Evolutionary conservation across 495 filamentous ascomycete genomes (phyloP), one percentile per base, ranked within the genome.

Genomic region (Lineolata rhizophorae): DNA sequence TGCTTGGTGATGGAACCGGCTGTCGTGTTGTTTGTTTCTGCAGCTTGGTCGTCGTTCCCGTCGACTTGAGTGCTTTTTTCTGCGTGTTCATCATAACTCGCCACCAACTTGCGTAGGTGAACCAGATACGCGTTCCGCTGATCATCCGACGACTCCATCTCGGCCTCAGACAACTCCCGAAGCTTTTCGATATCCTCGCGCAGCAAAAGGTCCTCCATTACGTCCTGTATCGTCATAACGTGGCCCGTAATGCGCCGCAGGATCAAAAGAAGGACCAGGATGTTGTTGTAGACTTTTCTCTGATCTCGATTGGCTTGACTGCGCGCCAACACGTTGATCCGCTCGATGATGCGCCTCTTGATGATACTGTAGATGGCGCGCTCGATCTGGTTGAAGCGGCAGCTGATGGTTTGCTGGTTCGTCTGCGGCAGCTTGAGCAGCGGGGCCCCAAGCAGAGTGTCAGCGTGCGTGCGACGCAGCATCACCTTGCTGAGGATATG

Each of bases 221-320:
- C 44, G 1, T 46, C 39, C 27, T 70, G 61, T 0, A 61, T 41
- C 20, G 61, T 47, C 5, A 72, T 56, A 0, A 56, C 40, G 37
- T 72, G 67, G 5, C 51, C 54, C 2, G 52, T 55, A 20, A 65
- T 48, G 52, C 70, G 64, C 2, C 70, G 55, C 1, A 72, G 42
- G 0, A 53, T 46, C 2, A 64, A 35, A 4, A 68, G 41, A 52
- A 64, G 57, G 0, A 45, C 40, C 18, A 48, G 45, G 10, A 48
- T 41, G 31, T 47, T 40, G 20, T 15, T 25, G 37, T 49, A 52
- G 3, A 47, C 37, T 30, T 42, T 47, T 8, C 49, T 34, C 1
- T 54, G 38, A 11, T 39, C 32, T 3, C 39, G 39, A 9, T 34
- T 16, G n/a, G n/a, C n/a, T n/a, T n/a, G n/a, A n/a, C n/a, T n/a